Evolutionary conservation across 2,329 filamentous ascomycete genomes (phyloP).

Genomic region (Epichloe coenophiala): DNA sequence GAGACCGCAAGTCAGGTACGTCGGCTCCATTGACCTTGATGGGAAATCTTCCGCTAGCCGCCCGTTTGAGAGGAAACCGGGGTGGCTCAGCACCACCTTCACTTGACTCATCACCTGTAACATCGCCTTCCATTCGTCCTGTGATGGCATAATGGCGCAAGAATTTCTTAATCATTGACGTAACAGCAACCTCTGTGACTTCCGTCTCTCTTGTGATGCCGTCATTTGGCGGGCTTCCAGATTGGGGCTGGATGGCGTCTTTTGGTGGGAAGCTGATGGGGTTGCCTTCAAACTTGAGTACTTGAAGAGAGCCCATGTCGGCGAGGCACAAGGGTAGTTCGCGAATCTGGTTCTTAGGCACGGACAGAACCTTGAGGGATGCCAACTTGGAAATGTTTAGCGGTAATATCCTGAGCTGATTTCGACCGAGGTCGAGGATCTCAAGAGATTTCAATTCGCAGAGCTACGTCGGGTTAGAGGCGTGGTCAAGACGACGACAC

Average conservation of each 20-base stretch:
- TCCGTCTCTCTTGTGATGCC: constrained; percentile 43
- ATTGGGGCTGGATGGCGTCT: constrained; percentile 49
- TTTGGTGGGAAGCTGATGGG: constrained; percentile 68
- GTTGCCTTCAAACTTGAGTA: constrained; percentile 83
- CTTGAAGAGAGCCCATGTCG: constrained; percentile 79
- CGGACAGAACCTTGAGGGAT: constrained; percentile 77
- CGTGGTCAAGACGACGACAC: constrained; percentile 5
- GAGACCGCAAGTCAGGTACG: constrained; percentile 52
- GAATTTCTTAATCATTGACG: constrained; percentile 48
- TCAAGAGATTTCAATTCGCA: constrained; percentile 78
- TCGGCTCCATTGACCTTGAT: constrained; percentile 65
- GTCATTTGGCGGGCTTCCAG: constrained; percentile 41
- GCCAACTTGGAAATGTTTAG: constrained; percentile 67
- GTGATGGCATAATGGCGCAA: constrained; percentile 39
- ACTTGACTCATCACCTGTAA: constrained; percentile 47
- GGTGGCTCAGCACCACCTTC: constrained; percentile 66
- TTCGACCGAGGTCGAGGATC: constrained; percentile 83
- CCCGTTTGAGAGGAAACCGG: constrained; percentile 50
- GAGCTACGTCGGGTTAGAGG: constrained; percentile 40
- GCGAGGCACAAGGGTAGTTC: constrained; percentile 72
- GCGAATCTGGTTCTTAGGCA: constrained; percentile 77
- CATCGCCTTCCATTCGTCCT: constrained; percentile 40
- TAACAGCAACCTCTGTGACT: constrained; percentile 46
- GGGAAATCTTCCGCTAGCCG: constrained; percentile 51
- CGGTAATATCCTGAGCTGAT: constrained; percentile 67